These are phyloP conservation scores for Oenanthe javanica DNA, from an alignment of 140 eudicot species.

Conservation along the genomic window DNA sequence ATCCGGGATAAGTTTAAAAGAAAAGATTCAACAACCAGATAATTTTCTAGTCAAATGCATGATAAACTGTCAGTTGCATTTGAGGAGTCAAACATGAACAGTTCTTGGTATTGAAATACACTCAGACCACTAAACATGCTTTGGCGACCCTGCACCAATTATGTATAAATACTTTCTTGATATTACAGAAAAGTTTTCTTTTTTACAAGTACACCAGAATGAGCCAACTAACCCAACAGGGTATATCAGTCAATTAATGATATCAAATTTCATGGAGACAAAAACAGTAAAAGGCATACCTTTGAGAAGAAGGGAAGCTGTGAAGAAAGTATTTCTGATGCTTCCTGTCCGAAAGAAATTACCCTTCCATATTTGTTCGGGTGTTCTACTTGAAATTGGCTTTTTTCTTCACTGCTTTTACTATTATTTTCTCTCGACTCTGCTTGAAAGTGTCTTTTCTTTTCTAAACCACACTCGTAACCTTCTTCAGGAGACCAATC, in stretches of 20 bases:
- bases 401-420: constrained; percentile 29
- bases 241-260: not conserved
- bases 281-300: constrained; percentile 24
- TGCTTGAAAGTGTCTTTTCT: constrained; percentile 21
- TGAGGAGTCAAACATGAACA: not conserved
- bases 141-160: not conserved
- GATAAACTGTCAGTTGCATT: not conserved
- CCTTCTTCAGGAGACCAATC: constrained; percentile 87
- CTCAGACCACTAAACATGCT: not conserved
- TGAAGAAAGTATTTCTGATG: constrained; percentile 66
- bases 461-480: constrained; percentile 39
- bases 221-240: not conserved
- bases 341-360: constrained; percentile 66
- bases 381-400: constrained; percentile 23
- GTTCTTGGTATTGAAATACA: not conserved
- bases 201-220: not conserved
- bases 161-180: not conserved
- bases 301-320: constrained; percentile 36
- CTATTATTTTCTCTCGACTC: constrained; percentile 28
- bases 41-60: not conserved
- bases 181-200: not conserved
- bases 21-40: not conserved
- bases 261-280: not conserved
- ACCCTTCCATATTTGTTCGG: constrained; percentile 64
- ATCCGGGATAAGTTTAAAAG: not conserved